phyloP scores from a whole-genome alignment of 805 yeast species.

The Torulaspora quercuum region DNA sequence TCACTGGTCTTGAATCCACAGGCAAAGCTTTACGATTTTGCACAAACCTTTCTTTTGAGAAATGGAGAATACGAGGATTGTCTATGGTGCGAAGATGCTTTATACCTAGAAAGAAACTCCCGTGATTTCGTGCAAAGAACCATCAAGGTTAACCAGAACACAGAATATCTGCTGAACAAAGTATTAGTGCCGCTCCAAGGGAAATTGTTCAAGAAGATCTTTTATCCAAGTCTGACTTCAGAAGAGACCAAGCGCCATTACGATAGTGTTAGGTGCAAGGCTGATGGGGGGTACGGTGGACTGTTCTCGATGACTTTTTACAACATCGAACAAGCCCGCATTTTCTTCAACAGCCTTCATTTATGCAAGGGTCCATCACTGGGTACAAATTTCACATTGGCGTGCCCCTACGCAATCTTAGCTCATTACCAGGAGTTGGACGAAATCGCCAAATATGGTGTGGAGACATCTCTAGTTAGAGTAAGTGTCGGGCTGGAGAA shows the following conservation, averaged over 20 bases:
- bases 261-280: slow-evolving; percentile 59
- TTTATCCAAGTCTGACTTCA: slow-evolving; percentile 58
- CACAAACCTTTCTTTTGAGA: slow-evolving; percentile 37
- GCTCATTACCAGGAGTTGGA: slow-evolving; percentile 84
- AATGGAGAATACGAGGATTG: slow-evolving; percentile 61
- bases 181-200: slow-evolving; percentile 45
- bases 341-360: slow-evolving; percentile 61
- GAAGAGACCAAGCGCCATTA: slow-evolving; percentile 57
- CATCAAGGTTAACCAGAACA: slow-evolving; percentile 48
- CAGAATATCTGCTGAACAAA: slow-evolving; percentile 49
- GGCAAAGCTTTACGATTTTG: slow-evolving; percentile 49
- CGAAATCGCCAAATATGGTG: slow-evolving; percentile 76
- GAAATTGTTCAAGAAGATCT: slow-evolving; percentile 56
- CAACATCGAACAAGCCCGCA: slow-evolving; percentile 58
- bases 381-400: slow-evolving; percentile 78
- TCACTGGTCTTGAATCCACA: slow-evolving; percentile 73
- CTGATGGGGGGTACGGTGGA: slow-evolving; percentile 85
- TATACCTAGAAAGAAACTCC: slow-evolving; percentile 86
- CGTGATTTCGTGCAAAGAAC: slow-evolving; percentile 77
- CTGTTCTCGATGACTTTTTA: slow-evolving; percentile 70
- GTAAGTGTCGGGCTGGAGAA: slow-evolving; percentile 85
- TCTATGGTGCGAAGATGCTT: slow-evolving; percentile 93
- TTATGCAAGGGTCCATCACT: slow-evolving; percentile 76
- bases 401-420: slow-evolving; percentile 83
- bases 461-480: slow-evolving; percentile 72